Percentiles rank a stretch among this genome's conserved stretches.
These are phyloP conservation scores for Xylariomycetidae sp. DNA, from an alignment of 2,329 filamentous ascomycete genomes.

Conservation along the genomic window DNA sequence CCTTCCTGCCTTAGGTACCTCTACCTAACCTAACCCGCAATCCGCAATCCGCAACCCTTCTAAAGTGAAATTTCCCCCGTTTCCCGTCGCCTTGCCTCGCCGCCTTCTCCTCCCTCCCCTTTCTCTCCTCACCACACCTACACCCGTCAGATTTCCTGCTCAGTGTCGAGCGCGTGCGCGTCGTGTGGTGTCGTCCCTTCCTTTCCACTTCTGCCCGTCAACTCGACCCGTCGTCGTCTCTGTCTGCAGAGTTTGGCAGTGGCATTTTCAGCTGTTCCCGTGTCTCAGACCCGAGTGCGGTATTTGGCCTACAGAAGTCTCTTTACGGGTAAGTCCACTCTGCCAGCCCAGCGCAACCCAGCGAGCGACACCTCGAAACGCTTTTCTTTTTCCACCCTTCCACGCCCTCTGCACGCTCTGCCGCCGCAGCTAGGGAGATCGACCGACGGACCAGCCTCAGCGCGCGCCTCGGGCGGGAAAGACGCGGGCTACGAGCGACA, in stretches of 20 bases:
- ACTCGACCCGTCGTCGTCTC: constrained; percentile 7
- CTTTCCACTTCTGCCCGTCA: constrained; percentile 15
- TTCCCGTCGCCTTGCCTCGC: constrained; percentile 21
- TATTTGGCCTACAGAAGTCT: constrained; percentile 14
- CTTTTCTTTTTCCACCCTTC: no score
- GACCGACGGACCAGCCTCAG: no score
- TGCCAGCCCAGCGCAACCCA: no score
- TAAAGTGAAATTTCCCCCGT: constrained; percentile 20
- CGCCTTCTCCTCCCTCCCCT: constrained; percentile 11
- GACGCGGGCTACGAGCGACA: constrained; percentile 9
- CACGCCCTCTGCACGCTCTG: no score
- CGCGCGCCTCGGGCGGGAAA: no score
- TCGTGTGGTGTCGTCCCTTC: constrained; percentile 23
- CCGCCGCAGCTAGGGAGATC: no score
- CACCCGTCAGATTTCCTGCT: no score
- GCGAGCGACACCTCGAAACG: no score
- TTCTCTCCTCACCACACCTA: constrained; percentile 15
- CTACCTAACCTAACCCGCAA: constrained; percentile 11
- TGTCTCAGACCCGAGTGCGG: no score
- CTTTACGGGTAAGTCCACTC: constrained; percentile 17
- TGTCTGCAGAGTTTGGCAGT: constrained; percentile 13
- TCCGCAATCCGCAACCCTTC: constrained; percentile 7
- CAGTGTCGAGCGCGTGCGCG: constrained; percentile 18
- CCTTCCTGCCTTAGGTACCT: constrained; percentile 14
- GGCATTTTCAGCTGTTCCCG: constrained; percentile 11